Percentiles rank a stretch among this genome's conserved stretches.
These are phyloP conservation scores for Pyrus bretschneideri DNA, from an alignment of 306 rosid genomes.

Conservation along the genomic window DNA sequence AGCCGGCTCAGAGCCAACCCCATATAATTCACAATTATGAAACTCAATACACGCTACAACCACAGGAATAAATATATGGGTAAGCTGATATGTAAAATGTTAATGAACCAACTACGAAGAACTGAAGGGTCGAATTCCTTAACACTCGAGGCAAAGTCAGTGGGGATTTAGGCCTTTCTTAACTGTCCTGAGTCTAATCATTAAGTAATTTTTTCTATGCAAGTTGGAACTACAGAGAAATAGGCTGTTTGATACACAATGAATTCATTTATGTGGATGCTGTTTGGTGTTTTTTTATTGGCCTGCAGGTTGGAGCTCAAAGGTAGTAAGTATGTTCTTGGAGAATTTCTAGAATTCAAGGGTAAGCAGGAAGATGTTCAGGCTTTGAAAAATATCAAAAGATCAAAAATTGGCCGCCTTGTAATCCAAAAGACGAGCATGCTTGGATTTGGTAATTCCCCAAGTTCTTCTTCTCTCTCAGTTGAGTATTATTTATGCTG, in stretches of 20 bases:
- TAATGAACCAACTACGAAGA: not conserved
- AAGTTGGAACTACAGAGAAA: not conserved
- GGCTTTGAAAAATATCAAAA: slow-evolving; percentile 55
- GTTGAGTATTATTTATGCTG: not conserved
- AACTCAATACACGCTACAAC: not conserved
- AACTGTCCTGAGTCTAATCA: not conserved
- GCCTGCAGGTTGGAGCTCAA: slow-evolving; percentile 71
- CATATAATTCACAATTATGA: not conserved
- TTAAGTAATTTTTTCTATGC: not conserved
- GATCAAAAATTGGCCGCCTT: slow-evolving; percentile 71
- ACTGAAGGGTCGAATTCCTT: not conserved
- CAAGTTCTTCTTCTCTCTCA: not conserved
- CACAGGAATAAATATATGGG: not conserved
- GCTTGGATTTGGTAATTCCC: slow-evolving; percentile 83
- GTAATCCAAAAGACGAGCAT: slow-evolving; percentile 75
- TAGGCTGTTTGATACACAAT: not conserved
- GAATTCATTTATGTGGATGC: not conserved
- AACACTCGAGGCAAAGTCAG: not conserved
- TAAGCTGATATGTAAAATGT: no score
- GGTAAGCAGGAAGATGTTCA: slow-evolving; percentile 73
- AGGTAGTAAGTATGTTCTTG: slow-evolving; percentile 65
- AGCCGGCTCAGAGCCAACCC: not conserved
- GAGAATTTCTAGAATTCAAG: slow-evolving; percentile 87
- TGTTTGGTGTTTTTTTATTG: not conserved
- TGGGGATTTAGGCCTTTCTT: not conserved